Evolutionary conservation across 805 yeast species (phyloP), one percentile per base, ranked within the genome.

Genomic region (Candida morakotiae): DNA sequence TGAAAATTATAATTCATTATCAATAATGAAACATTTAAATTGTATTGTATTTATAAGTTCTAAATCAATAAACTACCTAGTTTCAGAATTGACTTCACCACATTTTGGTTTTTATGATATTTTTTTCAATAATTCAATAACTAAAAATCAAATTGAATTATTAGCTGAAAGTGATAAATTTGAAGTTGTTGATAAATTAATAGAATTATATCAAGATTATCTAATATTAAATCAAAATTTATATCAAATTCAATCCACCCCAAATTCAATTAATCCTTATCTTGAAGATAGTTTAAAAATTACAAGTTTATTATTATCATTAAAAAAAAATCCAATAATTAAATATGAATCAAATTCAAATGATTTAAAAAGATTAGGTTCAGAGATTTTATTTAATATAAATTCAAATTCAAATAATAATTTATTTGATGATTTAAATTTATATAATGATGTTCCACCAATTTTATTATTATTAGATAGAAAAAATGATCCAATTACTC

Each of bases 401-500:
- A 73, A 73, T 31, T 69, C 77, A 28, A 73, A 75, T 44, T 60
- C 69, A 33, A 77, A 75, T 40, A 65, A 70, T 36, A 75, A 75
- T 46, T 57, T 88, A 29, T 87, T 87, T 58, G 93, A 85, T 40
- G 73, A 69, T 49, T 51, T 64, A 44, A 77, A 83, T 52, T 69
- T 79, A 26, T 54, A 59, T 18, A 62, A 64, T 40, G 95, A 86
- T 52, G 64, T 81, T 0, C 77, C 88, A 1, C 94, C 97, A 1
- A 51, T 83, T 6, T 60, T 94, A 32, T 58, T 93, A 9, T 67
- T 93, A 2, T 53, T 93, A 33, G 98, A 93, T 58, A 71, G 99
- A 37, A 76, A 80, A 40, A 83, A 78, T 52, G 99, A 93, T 60
- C 97, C 98, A 2, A 69, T 91, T 10, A 91, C 99, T 0, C 97